These are phyloP conservation scores for Omphalotus guepiniiformis DNA, from an alignment of 768 basidiomycete species.

Conservation along the genomic window DNA sequence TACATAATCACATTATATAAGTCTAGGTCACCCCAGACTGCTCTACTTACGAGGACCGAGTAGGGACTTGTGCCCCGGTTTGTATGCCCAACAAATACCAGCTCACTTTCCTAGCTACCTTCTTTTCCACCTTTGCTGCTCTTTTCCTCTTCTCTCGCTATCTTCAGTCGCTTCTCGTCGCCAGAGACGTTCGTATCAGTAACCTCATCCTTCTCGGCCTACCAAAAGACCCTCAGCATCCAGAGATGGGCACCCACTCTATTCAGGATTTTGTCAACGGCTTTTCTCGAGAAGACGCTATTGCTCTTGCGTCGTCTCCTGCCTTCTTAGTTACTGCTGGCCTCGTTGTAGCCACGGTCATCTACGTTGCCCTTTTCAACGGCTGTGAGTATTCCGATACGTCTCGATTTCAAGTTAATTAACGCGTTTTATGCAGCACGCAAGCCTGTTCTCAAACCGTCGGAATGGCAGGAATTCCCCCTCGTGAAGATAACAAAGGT, in stretches of 20 bases:
- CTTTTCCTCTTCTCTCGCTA: constrained; percentile 44
- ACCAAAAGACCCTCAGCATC: constrained; percentile 25
- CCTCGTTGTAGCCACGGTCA: constrained; percentile 40
- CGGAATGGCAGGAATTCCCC: constrained; percentile 77
- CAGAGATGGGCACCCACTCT: constrained; percentile 15
- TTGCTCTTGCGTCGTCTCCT: constrained; percentile 37
- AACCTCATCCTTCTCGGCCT: constrained; percentile 63
- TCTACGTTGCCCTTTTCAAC: constrained; percentile 52
- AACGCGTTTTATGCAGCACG: constrained; percentile 38
- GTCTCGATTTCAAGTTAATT: constrained; percentile 3
- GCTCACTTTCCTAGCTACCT: constrained; percentile 49
- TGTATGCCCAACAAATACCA: constrained; percentile 57
- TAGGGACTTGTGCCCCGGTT: no score
- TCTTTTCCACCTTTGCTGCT: constrained; percentile 39
- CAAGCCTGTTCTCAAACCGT: constrained; percentile 69
- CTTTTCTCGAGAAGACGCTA: constrained; percentile 24
- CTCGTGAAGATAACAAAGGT: constrained; percentile 77
- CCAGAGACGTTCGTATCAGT: constrained; percentile 54
- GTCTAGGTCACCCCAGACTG: no score
- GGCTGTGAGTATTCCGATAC: constrained; percentile 28
- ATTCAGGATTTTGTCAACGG: constrained; percentile 16
- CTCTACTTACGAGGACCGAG: no score
- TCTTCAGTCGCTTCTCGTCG: constrained; percentile 39
- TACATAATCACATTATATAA: no score
- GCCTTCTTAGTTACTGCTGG: constrained; percentile 50